Evolutionary conservation across 2,329 filamentous ascomycete species (phyloP), one percentile per base, ranked within the genome.

Genomic region (Phyllosticta citrichinensis): DNA sequence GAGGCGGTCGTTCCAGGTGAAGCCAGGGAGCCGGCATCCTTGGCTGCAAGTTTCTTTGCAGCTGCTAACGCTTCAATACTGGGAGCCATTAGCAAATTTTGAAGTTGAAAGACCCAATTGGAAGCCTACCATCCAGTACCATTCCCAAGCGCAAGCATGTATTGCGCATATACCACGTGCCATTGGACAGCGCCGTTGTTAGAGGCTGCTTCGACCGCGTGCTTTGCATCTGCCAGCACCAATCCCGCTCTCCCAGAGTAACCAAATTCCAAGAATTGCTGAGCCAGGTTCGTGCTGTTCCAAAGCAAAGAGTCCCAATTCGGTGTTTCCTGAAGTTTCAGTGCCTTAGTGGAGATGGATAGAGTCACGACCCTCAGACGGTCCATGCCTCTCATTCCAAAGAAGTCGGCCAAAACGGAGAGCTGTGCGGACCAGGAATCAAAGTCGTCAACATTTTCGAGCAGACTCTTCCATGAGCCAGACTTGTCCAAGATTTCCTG

Each of bases 101-200:
- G 8, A 8, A 22, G 24, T 12, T 17, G 22, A 56, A 17, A 11
- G 5, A 17, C 19, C 55, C 5, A 19, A 3, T 17, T 33, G 6
- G 24, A 22, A 61, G 66, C 66, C 66, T 69, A 75, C 74, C 79
- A 87, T 73, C 87, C 85, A 10, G 85, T 80, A 17, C 83, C 75
- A 56, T 85, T 84, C 10, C 87, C 87, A 12, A 86, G 81, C 1
- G 83, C 82, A 19, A 92, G 76, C 27, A 87, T 79, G 70, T 91
- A 91, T 70, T 96, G 89, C 0, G 88, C 86, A 63, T 86, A 85
- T 0, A 85, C 83, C 6, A 96, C 75, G 65, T 91, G 82, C 70
- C 87, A 87, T 35, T 79, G 77, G 27, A 71, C 74, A 14, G 79
- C 75, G 56, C 80, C 73, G 10, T 74, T 72, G 2, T 79, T 76